A percentile compares a stretch with the other conserved stretches of the same genome.
Conservation (phyloP, 208 protist species). For the Spironucleus salmonicida region DNA sequence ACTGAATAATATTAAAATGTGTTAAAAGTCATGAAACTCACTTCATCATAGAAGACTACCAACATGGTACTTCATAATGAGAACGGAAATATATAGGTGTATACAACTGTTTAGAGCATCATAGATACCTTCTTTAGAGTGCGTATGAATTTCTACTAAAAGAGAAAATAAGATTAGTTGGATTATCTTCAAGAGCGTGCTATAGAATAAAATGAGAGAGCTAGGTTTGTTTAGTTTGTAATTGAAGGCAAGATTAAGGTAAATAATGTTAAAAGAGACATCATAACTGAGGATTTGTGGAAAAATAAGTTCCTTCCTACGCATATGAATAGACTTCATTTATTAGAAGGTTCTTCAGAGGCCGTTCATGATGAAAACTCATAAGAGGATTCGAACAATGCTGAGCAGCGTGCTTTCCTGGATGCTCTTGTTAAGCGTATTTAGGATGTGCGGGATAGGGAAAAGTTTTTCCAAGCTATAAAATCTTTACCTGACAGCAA, state of each 20-base stretch:
- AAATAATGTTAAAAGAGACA: constrained; percentile 1
- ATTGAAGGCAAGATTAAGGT: constrained; percentile 37
- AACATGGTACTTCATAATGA: constrained; percentile 93
- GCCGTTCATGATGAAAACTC: neutral
- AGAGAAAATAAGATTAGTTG: constrained; percentile 62
- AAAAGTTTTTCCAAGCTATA: neutral
- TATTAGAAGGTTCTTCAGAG: neutral
- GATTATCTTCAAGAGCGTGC: constrained; percentile 13
- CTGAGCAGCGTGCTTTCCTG: neutral
- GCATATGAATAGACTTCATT: neutral
- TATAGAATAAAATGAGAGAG: constrained; percentile 30
- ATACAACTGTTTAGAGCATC: constrained; percentile 61
- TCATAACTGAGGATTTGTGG: neutral
- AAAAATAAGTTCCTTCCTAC: neutral
- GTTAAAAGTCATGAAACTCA: constrained; percentile 70
- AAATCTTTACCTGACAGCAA: neutral
- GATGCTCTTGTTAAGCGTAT: neutral
- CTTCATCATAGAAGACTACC: constrained; percentile 60
- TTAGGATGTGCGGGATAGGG: neutral
- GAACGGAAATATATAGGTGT: constrained; percentile 75
- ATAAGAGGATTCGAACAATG: neutral
- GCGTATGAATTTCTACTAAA: constrained; percentile 79
- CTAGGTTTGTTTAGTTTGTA: constrained; percentile 38
- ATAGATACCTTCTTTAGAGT: constrained; percentile 82
- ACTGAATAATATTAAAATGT: constrained; percentile 39